Conservation (phyloP, 2,329 filamentous ascomycete genomes). For the Pseudogymnoascus sp. region DNA sequence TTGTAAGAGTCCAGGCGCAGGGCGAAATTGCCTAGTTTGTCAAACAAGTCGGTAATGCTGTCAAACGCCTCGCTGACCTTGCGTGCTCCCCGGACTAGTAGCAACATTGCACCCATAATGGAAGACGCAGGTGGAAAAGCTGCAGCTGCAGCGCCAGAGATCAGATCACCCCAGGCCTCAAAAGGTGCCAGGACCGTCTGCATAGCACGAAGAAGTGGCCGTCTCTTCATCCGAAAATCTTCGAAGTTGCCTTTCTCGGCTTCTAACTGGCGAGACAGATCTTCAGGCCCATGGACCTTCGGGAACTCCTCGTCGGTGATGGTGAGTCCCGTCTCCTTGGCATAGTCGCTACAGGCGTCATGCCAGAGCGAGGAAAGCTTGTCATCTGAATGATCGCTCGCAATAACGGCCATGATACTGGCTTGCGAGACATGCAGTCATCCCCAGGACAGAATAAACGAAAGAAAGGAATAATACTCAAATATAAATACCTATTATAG, state of each 20-base stretch:
- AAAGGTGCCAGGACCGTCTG: slow-evolving; percentile 2
- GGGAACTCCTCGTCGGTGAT: background rate
- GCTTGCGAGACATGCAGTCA: background rate
- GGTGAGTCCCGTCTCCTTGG: slow-evolving; percentile 3
- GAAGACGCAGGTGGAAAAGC: background rate
- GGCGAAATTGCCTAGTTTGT: background rate
- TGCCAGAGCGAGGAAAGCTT: slow-evolving; percentile 1
- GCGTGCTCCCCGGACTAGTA: background rate
- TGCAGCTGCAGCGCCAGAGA: background rate
- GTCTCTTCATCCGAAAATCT: slow-evolving; percentile 2
- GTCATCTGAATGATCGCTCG: background rate
- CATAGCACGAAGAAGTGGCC: slow-evolving; percentile 6
- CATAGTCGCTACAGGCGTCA: background rate
- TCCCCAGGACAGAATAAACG: background rate
- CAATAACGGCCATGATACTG: background rate
- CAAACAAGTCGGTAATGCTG: background rate
- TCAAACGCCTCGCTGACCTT: background rate
- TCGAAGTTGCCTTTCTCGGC: background rate
- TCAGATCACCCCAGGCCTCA: slow-evolving; percentile 1
- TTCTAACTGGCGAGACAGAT: slow-evolving; percentile 4
- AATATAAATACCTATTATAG: background rate
- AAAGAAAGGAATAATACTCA: background rate
- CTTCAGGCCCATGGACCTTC: background rate
- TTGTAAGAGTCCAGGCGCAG: background rate
- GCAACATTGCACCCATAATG: background rate